phyloP scores from a whole-genome alignment of 768 basidiomycete species.

The Galerina sulciceps region DNA sequence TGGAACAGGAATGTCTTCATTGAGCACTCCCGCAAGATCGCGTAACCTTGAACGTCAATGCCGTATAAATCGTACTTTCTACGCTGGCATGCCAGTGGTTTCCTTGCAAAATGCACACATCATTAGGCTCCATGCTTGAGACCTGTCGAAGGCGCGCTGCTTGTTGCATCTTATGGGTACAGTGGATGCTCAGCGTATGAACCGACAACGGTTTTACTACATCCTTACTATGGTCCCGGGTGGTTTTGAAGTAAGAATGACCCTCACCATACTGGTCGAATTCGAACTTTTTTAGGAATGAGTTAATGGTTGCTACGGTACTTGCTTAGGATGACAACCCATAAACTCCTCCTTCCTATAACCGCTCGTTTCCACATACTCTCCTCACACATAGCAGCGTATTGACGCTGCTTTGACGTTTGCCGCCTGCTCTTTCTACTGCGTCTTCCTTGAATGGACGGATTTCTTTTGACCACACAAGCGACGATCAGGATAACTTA shows the following conservation, averaged over 20 bases:
- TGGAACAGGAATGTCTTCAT: neutral
- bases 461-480: neutral
- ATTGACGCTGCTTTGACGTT: constrained; percentile 21
- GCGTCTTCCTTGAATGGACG: neutral
- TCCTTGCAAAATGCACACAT: neutral
- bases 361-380: constrained; percentile 11
- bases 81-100: constrained; percentile 7
- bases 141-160: neutral
- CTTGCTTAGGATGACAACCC: neutral
- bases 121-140: neutral
- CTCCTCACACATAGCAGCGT: constrained; percentile 10
- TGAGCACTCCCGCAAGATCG: neutral
- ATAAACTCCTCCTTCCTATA: constrained; percentile 8
- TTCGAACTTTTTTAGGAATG: neutral
- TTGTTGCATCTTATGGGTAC: neutral
- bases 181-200: too few relatives aligned
- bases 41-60: neutral
- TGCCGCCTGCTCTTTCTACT: neutral
- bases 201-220: too few relatives aligned
- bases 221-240: too few relatives aligned
- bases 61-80: neutral
- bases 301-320: neutral
- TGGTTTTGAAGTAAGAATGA: too few relatives aligned
- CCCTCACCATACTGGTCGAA: too few relatives aligned
- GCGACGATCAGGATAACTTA: neutral